A percentile compares a stretch with the other conserved stretches of the same genome.
Conservation (phyloP, 1,284 basidiomycete species). For the Ganoderma resinaceum region DNA sequence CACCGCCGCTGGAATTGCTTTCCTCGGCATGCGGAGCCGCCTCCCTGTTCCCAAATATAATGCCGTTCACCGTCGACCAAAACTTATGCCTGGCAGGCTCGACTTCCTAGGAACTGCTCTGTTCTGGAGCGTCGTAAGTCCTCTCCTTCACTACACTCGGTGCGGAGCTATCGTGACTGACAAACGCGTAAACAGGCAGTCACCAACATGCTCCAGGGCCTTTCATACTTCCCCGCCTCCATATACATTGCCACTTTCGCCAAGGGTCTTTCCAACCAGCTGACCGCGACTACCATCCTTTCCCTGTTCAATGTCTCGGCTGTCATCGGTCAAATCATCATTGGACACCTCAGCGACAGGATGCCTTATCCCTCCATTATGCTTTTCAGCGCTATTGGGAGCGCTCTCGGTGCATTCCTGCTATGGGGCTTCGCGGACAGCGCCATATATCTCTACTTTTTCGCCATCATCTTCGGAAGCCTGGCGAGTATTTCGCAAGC, state of each 20-base stretch:
- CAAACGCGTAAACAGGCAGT: constrained; percentile 16
- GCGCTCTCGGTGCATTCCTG: constrained; percentile 35
- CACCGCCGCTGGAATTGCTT: constrained; percentile 29
- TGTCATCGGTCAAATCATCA: constrained; percentile 34
- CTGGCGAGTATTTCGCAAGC: constrained; percentile 24
- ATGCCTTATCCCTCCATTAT: constrained; percentile 36
- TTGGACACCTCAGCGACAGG: constrained; percentile 36
- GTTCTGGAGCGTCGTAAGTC: constrained; percentile 36
- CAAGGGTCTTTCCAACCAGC: constrained; percentile 32
- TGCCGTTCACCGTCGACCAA: constrained; percentile 27
- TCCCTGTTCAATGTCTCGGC: constrained; percentile 37
- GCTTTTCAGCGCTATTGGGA: constrained; percentile 31
- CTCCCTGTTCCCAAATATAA: constrained; percentile 32
- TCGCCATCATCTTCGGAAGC: constrained; percentile 38
- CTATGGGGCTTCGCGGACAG: constrained; percentile 38
- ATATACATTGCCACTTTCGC: constrained; percentile 38
- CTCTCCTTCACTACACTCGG: background rate
- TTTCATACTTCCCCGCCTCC: constrained; percentile 39
- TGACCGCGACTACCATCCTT: constrained; percentile 35
- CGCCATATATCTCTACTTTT: constrained; percentile 33
- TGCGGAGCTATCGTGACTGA: too few species aligned
- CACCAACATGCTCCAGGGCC: constrained; percentile 35
- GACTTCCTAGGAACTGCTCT: constrained; percentile 33
- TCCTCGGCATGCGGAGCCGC: constrained; percentile 35
- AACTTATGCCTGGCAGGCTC: constrained; percentile 34